Evolutionary conservation across 768 basidiomycete genomes (phyloP).

Genomic region (Galerina sulciceps): DNA sequence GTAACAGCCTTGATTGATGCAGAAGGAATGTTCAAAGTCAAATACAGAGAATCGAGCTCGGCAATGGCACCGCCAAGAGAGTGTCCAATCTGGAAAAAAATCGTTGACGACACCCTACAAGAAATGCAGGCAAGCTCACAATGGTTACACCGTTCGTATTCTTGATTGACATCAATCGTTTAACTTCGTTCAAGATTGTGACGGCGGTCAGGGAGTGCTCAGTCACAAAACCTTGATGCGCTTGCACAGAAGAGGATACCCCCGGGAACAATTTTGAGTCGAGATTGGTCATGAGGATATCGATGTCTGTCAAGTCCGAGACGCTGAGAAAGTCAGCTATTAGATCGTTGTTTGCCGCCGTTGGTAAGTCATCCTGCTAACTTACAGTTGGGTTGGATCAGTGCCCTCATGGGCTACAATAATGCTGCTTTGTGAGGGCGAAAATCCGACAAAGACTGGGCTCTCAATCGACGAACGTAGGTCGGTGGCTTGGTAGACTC

Average conservation of each 20-base stretch:
- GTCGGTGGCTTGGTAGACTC: neutral
- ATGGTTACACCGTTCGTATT: slow-evolving; percentile 26
- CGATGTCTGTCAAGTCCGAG: slow-evolving; percentile 50
- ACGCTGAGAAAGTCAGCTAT: slow-evolving; percentile 30
- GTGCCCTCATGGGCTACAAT: slow-evolving; percentile 70
- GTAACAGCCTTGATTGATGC: slow-evolving; percentile 46
- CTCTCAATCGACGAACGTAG: neutral
- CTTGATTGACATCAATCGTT: slow-evolving; percentile 39
- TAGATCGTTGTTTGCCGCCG: slow-evolving; percentile 27
- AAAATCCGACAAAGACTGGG: slow-evolving; percentile 61
- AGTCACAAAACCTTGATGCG: slow-evolving; percentile 54
- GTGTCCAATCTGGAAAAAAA: slow-evolving; percentile 42
- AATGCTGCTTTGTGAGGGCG: slow-evolving; percentile 50
- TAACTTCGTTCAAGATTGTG: slow-evolving; percentile 45
- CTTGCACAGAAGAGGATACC: slow-evolving; percentile 40
- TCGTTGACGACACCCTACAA: neutral
- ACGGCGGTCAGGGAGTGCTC: slow-evolving; percentile 43
- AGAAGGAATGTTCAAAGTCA: slow-evolving; percentile 50
- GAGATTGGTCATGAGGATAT: slow-evolving; percentile 41
- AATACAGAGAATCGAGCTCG: slow-evolving; percentile 52
- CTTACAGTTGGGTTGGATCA: slow-evolving; percentile 57
- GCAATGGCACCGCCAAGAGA: slow-evolving; percentile 59
- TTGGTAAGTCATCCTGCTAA: slow-evolving; percentile 48
- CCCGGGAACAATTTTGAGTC: slow-evolving; percentile 55
- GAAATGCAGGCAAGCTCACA: slow-evolving; percentile 35